These are phyloP conservation scores for Ophiostoma triangulosporum DNA, from an alignment of 2,329 filamentous ascomycete genomes.

Conservation along the genomic window DNA sequence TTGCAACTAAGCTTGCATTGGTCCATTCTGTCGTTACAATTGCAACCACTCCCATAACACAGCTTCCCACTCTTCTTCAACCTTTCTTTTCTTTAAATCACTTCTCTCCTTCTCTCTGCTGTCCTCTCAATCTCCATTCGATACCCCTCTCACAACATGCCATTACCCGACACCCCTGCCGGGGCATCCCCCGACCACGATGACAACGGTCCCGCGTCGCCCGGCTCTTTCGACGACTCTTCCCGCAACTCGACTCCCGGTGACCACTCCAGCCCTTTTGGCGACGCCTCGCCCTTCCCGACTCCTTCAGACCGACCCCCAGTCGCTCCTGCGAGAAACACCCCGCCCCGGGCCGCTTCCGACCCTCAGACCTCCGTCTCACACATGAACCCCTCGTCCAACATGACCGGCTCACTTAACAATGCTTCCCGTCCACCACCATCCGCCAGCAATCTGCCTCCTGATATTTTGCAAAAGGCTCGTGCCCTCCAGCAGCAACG, in stretches of 20 bases:
- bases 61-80: neutral
- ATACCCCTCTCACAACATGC: constrained; percentile 14
- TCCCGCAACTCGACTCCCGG: constrained; percentile 36
- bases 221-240: constrained; percentile 29
- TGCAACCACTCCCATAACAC: neutral
- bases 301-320: neutral
- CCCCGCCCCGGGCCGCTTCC: constrained; percentile 44
- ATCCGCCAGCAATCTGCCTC: constrained; percentile 25
- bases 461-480: constrained; percentile 28
- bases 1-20: neutral
- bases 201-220: constrained; percentile 28
- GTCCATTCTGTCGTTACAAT: neutral
- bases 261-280: constrained; percentile 24
- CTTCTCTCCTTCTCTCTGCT: neutral
- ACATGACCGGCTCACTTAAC: constrained; percentile 63
- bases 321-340: neutral
- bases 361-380: constrained; percentile 36
- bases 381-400: constrained; percentile 70
- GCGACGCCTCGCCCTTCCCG: constrained; percentile 15
- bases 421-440: constrained; percentile 41
- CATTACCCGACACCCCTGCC: constrained; percentile 21
- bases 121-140: neutral
- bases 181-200: constrained; percentile 32
- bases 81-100: neutral
- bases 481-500: constrained; percentile 24